Percentiles rank a stretch among this genome's conserved stretches.
These are phyloP conservation scores for Fusarium robinianum DNA, from an alignment of 2,329 filamentous ascomycete species.

Conservation along the genomic window DNA sequence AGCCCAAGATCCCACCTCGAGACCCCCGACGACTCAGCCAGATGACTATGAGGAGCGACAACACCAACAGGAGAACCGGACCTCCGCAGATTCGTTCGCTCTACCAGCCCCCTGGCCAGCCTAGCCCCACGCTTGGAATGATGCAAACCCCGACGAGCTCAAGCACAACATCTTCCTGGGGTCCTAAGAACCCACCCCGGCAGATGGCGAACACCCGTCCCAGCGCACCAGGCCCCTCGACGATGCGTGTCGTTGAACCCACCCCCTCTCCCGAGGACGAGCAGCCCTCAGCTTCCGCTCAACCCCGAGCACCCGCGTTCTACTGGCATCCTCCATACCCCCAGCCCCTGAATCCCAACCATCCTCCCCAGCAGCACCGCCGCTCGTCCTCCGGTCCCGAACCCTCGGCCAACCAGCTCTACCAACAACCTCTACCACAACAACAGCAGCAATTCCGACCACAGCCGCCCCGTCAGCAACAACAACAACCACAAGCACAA, in stretches of 20 bases:
- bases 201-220: slow-evolving; percentile 28
- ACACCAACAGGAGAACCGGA: slow-evolving; percentile 28
- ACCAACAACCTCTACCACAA: slow-evolving; percentile 24
- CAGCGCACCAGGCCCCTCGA: slow-evolving; percentile 39
- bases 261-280: slow-evolving; percentile 39
- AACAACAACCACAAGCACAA: slow-evolving; percentile 17
- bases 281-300: slow-evolving; percentile 1
- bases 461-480: slow-evolving; percentile 17
- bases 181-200: slow-evolving; percentile 9
- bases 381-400: slow-evolving; percentile 19
- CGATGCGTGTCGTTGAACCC: slow-evolving; percentile 45
- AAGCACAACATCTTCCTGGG: slow-evolving; percentile 3
- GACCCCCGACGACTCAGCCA: slow-evolving; percentile 31
- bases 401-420: slow-evolving; percentile 19
- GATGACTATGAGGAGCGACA: slow-evolving; percentile 6
- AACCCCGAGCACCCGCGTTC: slow-evolving; percentile 27
- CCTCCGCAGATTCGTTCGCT: slow-evolving; percentile 43
- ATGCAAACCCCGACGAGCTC: slow-evolving; percentile 29
- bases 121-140: slow-evolving; percentile 49
- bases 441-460: slow-evolving; percentile 23
- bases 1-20: slow-evolving; percentile 39
- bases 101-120: slow-evolving; percentile 45
- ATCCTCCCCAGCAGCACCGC: slow-evolving; percentile 25
- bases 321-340: slow-evolving; percentile 33
- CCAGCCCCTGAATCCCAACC: slow-evolving; percentile 25